A percentile compares a stretch with the other conserved stretches of the same genome.
phyloP scores from a whole-genome alignment of 805 yeast species.

The Hemisphaericaspora nanyangensis region DNA sequence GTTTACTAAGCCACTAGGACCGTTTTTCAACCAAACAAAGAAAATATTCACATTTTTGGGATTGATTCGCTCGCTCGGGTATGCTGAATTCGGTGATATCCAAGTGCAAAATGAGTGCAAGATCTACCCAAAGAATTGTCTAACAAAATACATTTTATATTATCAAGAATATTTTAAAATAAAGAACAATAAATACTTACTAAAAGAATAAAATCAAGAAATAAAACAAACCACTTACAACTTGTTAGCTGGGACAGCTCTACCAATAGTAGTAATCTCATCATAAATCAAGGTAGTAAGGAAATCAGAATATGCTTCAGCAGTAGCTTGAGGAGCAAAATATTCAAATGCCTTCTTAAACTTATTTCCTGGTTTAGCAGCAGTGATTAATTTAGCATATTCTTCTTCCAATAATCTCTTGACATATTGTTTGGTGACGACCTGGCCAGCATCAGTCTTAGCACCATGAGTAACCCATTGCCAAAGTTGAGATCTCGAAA shows the following conservation, averaged over 20 bases:
- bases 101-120: no score
- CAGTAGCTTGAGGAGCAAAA: conserved; percentile 69
- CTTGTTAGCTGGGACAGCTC: conserved; percentile 39
- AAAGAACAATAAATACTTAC: no score
- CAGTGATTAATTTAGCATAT: conserved; percentile 46
- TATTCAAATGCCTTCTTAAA: conserved; percentile 65
- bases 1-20: no score
- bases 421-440: conserved; percentile 59
- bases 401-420: conserved; percentile 56
- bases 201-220: no score
- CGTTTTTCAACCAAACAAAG: no score
- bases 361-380: conserved; percentile 59
- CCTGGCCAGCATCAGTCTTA: conserved; percentile 52
- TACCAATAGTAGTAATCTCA: conserved; percentile 56
- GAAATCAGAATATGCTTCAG: conserved; percentile 70
- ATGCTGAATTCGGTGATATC: no score
- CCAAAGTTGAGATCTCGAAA: conserved; percentile 75
- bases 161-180: no score
- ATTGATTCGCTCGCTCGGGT: no score
- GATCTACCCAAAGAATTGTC: no score
- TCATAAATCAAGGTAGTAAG: conserved; percentile 75
- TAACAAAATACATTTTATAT: no score
- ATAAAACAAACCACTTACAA: conserved; percentile 23
- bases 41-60: no score
- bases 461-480: conserved; percentile 81